Evolutionary conservation across 2,329 filamentous ascomycete species (phyloP), one percentile per base, ranked within the genome.

Genomic region (Calonectria naviculata): DNA sequence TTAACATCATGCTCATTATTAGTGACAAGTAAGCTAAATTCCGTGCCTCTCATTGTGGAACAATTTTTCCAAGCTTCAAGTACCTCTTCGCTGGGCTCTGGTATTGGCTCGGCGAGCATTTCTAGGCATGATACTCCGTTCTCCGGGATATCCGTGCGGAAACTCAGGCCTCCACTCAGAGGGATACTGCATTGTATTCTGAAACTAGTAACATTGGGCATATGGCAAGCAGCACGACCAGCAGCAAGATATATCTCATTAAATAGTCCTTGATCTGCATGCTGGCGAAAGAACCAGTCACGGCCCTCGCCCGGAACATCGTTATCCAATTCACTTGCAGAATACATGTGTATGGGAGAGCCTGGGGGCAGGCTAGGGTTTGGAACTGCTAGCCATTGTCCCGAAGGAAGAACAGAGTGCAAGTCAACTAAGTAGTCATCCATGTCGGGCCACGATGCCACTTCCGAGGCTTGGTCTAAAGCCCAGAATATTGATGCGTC

Each of bases 401-500:
- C 67, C 5, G 67, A 66, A 4, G 67, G 67, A 4, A 70, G 52
- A 8, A 67, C 36, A 6, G 34, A 17, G 21, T 66, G 41, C 1
- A 58, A 17, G 17, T 26, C 38, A 19, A 70, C 13, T 2, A 12
- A 19, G 21, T 61, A 42, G 1, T 38, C 28, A 7, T 29, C 24
- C 8, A 70, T 21, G 6, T 38, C 64, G 13, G 62, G 41, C 62
- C 62, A 70, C 2, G 28, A 7, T 1, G 44, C 26, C 2, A 31
- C 15, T 8, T 28, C 29, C 1, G 41, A 21, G 6, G n/a, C 41
- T 26, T 46, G 42, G 3, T 26, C 15, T 4, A 6, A 17, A 10
- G 52, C 54, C 49, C 63, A 70, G 6, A 70, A 26, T 5, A 70
- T 42, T 0, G 67, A 54, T 10, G 31, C 28, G 5, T 67, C 67